Conservation (phyloP, 768 basidiomycete genomes). For the Pleurotus citrinopileatus region DNA sequence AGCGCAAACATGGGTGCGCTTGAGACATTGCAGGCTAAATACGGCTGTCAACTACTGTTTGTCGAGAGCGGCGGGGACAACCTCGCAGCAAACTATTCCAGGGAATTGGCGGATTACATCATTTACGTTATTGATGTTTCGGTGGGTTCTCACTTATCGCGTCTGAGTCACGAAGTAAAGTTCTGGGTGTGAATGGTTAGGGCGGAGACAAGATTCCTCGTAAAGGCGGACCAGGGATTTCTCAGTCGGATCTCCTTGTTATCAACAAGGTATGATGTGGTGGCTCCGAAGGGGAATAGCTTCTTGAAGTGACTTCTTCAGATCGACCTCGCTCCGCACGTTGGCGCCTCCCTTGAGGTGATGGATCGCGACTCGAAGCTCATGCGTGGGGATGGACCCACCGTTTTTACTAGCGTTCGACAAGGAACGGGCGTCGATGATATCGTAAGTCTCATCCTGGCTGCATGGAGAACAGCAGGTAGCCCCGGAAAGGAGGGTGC, state of each 20-base stretch:
- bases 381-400: conserved; percentile 95
- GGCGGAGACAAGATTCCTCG: conserved; percentile 98
- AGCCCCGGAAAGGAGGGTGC: conserved; percentile 61
- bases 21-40: conserved; percentile 91
- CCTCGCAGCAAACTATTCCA: conserved; percentile 93
- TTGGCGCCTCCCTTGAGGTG: conserved; percentile 89
- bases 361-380: conserved; percentile 92
- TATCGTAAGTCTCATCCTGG: conserved; percentile 75
- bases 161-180: background rate
- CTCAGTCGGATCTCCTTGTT: conserved; percentile 90
- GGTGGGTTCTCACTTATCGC: conserved; percentile 34
- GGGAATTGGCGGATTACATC: conserved; percentile 97
- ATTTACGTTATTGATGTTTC: conserved; percentile 91
- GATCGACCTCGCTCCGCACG: conserved; percentile 92
- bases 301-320: conserved; percentile 26
- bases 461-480: conserved; percentile 85
- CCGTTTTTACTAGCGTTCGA: conserved; percentile 85
- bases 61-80: conserved; percentile 98
- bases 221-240: conserved; percentile 97
- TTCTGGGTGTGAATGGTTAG: conserved; percentile 31
- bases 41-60: conserved; percentile 84
- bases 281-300: background rate
- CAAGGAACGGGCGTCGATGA: conserved; percentile 78
- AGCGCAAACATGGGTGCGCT: conserved; percentile 95
- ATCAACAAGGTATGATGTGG: conserved; percentile 78